Evolutionary conservation across 352 stramenopile species (phyloP).

Genomic region (Phytophthora ramorum): DNA sequence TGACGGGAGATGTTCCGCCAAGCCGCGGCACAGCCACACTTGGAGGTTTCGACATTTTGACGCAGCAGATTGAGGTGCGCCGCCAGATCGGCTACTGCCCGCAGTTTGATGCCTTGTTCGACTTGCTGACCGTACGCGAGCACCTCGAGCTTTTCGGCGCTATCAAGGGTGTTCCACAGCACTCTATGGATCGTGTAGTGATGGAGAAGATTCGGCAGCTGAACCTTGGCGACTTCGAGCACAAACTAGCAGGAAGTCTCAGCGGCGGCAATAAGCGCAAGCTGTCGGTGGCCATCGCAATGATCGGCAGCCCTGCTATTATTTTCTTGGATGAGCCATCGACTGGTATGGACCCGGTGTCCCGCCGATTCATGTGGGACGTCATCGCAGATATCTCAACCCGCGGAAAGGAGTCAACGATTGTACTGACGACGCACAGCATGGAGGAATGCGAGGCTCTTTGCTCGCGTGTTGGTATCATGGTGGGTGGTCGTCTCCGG

Average conservation of each 20-base stretch:
- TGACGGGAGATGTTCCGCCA: slow-evolving; percentile 85
- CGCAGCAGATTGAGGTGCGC: slow-evolving; percentile 66
- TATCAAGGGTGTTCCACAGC: slow-evolving; percentile 83
- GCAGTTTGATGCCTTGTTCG: slow-evolving; percentile 88
- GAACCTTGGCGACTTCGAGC: slow-evolving; percentile 77
- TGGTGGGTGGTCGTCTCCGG: slow-evolving; percentile 71
- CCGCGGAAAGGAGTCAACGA: slow-evolving; percentile 59
- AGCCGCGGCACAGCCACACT: slow-evolving; percentile 51
- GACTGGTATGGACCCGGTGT: slow-evolving; percentile 94
- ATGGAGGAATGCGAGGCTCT: slow-evolving; percentile 84
- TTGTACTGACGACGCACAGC: slow-evolving; percentile 86
- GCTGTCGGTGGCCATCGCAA: slow-evolving; percentile 92
- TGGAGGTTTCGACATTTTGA: slow-evolving; percentile 33
- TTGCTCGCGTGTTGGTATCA: slow-evolving; percentile 91
- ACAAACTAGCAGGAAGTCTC: slow-evolving; percentile 80
- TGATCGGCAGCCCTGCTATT: slow-evolving; percentile 91
- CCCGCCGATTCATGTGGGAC: slow-evolving; percentile 45
- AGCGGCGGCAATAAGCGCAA: slow-evolving; percentile 95
- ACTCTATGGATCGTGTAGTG: slow-evolving; percentile 64
- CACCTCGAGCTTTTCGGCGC: slow-evolving; percentile 89
- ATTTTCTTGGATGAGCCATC: slow-evolving; percentile 91
- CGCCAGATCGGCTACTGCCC: slow-evolving; percentile 92
- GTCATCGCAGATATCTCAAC: slow-evolving; percentile 80
- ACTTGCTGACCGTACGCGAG: slow-evolving; percentile 85
- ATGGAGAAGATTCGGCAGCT: slow-evolving; percentile 79